Conservation (phyloP, 2,329 filamentous ascomycete species). For the Cladosporium phlei region DNA sequence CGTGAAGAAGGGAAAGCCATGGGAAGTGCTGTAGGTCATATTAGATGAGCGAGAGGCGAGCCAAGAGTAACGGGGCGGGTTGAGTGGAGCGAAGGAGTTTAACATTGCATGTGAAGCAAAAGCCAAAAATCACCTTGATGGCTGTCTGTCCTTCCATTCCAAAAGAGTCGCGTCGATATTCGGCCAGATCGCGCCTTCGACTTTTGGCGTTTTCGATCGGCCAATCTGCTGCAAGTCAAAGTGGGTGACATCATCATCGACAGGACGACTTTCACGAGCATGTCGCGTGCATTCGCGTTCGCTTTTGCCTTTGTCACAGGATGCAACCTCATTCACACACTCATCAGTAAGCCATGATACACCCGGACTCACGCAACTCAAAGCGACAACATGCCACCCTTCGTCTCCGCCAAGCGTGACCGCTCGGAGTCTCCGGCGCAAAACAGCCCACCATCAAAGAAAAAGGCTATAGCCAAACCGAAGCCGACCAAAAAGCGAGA, state of each 20-base stretch:
- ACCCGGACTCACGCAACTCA: background rate
- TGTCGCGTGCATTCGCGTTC: too few relatives aligned
- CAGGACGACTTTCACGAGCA: too few relatives aligned
- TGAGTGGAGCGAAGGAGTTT: conserved; percentile 4
- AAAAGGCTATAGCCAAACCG: conserved; percentile 26
- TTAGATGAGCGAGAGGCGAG: background rate
- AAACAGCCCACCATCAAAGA: conserved; percentile 28
- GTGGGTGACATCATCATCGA: too few relatives aligned
- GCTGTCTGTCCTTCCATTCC: too few relatives aligned
- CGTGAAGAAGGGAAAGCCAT: background rate
- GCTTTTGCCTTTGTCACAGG: too few relatives aligned
- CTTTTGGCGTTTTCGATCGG: too few relatives aligned
- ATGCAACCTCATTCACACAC: too few relatives aligned
- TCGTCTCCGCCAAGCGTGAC: conserved; percentile 62
- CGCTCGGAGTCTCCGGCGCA: conserved; percentile 45
- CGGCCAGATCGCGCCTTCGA: too few relatives aligned
- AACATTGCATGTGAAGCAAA: conserved; percentile 1
- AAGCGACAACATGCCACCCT: conserved; percentile 58
- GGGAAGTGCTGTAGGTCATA: background rate
- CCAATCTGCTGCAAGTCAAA: too few relatives aligned
- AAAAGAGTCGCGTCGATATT: too few relatives aligned
- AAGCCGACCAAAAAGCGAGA: conserved; percentile 17
- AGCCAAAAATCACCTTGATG: conserved; percentile 11
- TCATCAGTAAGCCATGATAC: too few relatives aligned
- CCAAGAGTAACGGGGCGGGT: background rate